Evolutionary conservation across 345 rosid species (phyloP), one percentile per base, ranked within the genome.

Genomic region (Eucalyptus marginata): DNA sequence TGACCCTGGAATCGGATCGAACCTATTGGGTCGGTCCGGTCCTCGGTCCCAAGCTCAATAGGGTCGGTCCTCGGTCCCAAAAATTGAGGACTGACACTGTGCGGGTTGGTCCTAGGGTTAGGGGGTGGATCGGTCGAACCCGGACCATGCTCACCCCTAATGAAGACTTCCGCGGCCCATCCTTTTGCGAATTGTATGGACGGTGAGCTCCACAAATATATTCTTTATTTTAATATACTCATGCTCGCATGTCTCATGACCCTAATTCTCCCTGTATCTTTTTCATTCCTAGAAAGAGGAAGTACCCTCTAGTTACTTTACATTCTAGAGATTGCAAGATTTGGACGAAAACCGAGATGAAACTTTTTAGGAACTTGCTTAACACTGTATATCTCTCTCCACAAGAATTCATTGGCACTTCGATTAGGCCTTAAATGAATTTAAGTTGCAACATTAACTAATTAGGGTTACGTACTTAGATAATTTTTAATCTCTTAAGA

Each of bases 331-430:
- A 56, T 56, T 5, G 1, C 0, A 1, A 56, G 27, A 56, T 9
- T 8, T 9, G 13, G 3, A 56, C 0, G 12, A 20, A 56, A 1
- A 9, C 1, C 0, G 13, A 22, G 13, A 56, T 56, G 12, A 24
- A 56, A 56, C 5, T 24, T 56, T 56, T 56, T 22, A 24, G 29
- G 29, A 6, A 56, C 62, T 56, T 22, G 29, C 62, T 56, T 22
- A 56, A 0, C 10, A 7, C 3, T 29, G 0, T 13, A 15, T 13
- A 2, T 64, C 71, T 64, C 36, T n/a, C 10, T 64, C 1, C 1
- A 18, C 1, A n/a, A 29, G 71, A 64, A 64, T 64, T 64, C 7
- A 13, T 1, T 64, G 8, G 71, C 36, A 29, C 68, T 29, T 4
- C 1, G 33, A 62, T 62, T 27, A 62, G 68, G 17, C 33, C 71